Evolutionary conservation across 306 rosid species (phyloP), one percentile per base, ranked within the genome.

Genomic region (Begonia loranthoides): DNA sequence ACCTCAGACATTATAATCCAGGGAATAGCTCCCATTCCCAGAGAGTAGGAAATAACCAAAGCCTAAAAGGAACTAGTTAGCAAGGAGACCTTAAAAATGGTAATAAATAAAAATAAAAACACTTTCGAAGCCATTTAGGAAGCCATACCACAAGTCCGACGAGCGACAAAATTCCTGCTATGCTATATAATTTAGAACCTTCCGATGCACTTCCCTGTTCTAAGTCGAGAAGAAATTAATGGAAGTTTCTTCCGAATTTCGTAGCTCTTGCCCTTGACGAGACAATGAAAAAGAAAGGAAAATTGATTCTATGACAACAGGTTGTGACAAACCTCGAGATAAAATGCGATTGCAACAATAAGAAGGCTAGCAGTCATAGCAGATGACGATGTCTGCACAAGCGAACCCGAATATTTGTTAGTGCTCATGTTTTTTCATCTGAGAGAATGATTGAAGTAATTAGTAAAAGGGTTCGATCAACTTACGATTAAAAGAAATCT

Each of bases 1-100:
- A 82, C 95, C 95, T 86, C 93, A 40, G 95, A 74, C 95, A 86
- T 86, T 68, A 86, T 86, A 53, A 86, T 51, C 95, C 95, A 86
- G 16, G 95, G 95, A 72, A 86, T 79, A 44, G 95, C 81, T 61
- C 95, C 95, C 7, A 86, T 72, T 28, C 95, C 95, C 16, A 86
- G 70, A 62, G 93, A 82, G 79, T 72, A 86, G 24, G 75, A 75
- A 51, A 70, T 63, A 47, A 73, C 86, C 79, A 75, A 55, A 36
- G 63, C 69, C 95, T 86, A 64, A 52, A 58, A 10, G 9, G 14
- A 58, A 12, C 17, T 17, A 47, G 40, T 9, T 7, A 28, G 39
- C n/a, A 5, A 17, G 17, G 48, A 49, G 17, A 9, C 10, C 17
- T 47, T 44, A 21, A 54, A 66, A 59, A 48, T 15, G 12, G 17